phyloP scores from a whole-genome alignment of 2,329 filamentous ascomycete genomes.

The Aspergillus unguis region DNA sequence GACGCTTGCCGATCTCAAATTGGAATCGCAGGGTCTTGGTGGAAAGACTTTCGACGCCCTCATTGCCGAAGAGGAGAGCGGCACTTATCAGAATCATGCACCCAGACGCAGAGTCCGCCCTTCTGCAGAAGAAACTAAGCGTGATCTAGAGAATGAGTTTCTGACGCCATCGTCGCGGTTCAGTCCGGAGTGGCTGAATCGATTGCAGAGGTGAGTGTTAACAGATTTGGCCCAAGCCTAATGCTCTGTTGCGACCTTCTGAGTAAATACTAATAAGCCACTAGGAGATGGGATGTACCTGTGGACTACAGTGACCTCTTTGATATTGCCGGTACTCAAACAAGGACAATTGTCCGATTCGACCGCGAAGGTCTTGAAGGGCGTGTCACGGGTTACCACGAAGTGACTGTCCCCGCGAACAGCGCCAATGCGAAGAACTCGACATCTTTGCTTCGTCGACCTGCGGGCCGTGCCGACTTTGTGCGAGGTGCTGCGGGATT shows the following conservation, averaged over 20 bases:
- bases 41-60: constrained; percentile 27
- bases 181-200: constrained; percentile 80
- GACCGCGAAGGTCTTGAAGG: constrained; percentile 88
- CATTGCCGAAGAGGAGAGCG: constrained; percentile 30
- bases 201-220: constrained; percentile 66
- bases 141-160: constrained; percentile 70
- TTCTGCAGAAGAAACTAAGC: constrained; percentile 60
- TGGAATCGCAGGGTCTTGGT: constrained; percentile 24
- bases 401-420: constrained; percentile 85
- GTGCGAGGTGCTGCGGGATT: constrained; percentile 89
- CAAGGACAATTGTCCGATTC: constrained; percentile 91
- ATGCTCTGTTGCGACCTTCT: not conserved
- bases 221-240: not conserved
- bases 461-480: constrained; percentile 82
- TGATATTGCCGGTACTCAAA: constrained; percentile 83
- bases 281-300: constrained; percentile 72
- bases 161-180: constrained; percentile 77
- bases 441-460: constrained; percentile 81
- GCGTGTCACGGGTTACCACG: constrained; percentile 86
- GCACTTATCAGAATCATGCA: constrained; percentile 32
- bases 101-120: constrained; percentile 47
- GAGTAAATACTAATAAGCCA: constrained; percentile 2
- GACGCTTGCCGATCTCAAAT: constrained; percentile 26
- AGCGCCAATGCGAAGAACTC: constrained; percentile 94
- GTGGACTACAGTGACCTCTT: constrained; percentile 81